Base-by-base conservation (phyloP, 768 basidiomycete species). In the Xerocomellus intermedius region DNA sequence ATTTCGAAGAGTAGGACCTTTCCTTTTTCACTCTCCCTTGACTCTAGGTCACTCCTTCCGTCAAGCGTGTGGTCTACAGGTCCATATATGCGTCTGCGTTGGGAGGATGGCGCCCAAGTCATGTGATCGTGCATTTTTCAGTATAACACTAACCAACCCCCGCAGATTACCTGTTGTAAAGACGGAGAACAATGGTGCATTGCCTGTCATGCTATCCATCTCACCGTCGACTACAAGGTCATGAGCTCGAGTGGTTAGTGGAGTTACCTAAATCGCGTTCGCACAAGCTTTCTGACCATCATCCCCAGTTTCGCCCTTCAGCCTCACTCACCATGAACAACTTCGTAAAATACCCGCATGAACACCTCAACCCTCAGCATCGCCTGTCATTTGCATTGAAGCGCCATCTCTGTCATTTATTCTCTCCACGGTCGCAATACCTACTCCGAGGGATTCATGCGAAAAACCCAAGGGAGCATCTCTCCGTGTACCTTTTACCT, bases 1-100 rank as follows among this genome's bases (percentile, higher is more conserved):
- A 92, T 69, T 93, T 92, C 58, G 87, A 89, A n/a, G 76, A 80
- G 80, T 82, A 57, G 64, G 77, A 37, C 2, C 2, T 24, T 45
- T 19, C 8, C 13, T 2, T 38, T 3, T 21, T 33, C 10, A 2
- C 12, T 35, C 13, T 46, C 17, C 19, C 13, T 2, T 37, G 17
- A 10, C 26, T 48, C 22, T 22, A 38, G 13, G 36, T 56, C 7
- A 28, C 2, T 9, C 8, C 5, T 8, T 9, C 28, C 28, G 8
- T 10, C 9, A 13, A 19, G 12, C 13, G 36, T n/a, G 21, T 32
- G 30, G 19, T 53, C 51, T 30, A 8, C 33, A 21, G 30, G 22
- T 33, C 8, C 22, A n/a, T 24, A 22, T 33, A 26, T 26, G 26
- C 30, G 7, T 4, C 45, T 42, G 35, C 38, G 5, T 14, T 3